Conservation (phyloP, 176 grass and related monocot genomes). For the Chrysopogon serrulatus region DNA sequence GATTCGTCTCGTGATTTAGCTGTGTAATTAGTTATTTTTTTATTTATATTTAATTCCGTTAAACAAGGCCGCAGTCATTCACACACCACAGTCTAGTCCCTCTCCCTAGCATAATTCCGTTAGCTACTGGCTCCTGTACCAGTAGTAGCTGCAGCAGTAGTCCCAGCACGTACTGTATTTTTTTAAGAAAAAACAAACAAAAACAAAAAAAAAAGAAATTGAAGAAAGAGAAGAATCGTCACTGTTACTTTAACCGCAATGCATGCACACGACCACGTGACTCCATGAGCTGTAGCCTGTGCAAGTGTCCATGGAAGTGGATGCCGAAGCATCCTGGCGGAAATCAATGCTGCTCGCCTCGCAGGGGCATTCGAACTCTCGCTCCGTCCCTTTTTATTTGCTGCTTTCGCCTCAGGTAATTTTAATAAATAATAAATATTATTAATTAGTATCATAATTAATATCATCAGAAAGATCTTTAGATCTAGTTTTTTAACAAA, state of each 20-base stretch:
- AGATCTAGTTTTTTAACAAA: too few species aligned
- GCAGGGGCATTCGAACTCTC: slow-evolving; percentile 22
- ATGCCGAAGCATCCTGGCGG: slow-evolving; percentile 36
- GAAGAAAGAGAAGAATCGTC: not conserved
- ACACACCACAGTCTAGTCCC: not conserved
- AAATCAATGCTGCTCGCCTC: slow-evolving; percentile 29
- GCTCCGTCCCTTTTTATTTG: too few species aligned
- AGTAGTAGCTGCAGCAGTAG: not conserved
- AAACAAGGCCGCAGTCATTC: not conserved
- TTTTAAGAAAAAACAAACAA: not conserved
- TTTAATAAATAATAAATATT: too few species aligned
- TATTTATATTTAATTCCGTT: too few species aligned
- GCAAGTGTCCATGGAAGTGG: slow-evolving; percentile 32
- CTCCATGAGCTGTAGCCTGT: slow-evolving; percentile 50
- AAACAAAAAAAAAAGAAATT: not conserved
- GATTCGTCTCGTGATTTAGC: too few species aligned
- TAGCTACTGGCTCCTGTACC: slow-evolving; percentile 30
- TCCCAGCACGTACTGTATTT: slow-evolving; percentile 1
- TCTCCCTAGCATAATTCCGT: slow-evolving; percentile 4
- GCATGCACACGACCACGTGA: slow-evolving; percentile 39
- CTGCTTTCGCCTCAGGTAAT: too few species aligned
- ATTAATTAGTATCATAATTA: too few species aligned
- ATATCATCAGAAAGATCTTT: too few species aligned
- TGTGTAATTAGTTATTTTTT: too few species aligned
- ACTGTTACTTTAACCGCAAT: slow-evolving; percentile 30